Base-by-base conservation (phyloP, 441 rosid species). In the Adansonia madagascariensis region DNA sequence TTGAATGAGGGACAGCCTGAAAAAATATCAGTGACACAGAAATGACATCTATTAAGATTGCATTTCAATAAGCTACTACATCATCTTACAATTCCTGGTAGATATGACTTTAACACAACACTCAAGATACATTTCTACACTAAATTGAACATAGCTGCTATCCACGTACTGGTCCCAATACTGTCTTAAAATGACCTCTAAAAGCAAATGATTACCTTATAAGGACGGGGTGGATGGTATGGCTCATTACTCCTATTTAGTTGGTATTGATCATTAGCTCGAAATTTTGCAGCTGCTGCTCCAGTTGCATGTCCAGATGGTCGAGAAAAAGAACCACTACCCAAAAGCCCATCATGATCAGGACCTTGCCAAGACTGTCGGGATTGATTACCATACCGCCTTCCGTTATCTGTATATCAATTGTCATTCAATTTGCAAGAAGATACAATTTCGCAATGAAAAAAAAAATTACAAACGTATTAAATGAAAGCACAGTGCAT, bases 291-390 rank as follows among this genome's bases (percentile, higher is more conserved):
- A 80, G 84, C 91, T 39, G 95, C 79, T 74, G 92, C 41, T 73
- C 94, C 97, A 12, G 90, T 79, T 49, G 84, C 81, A 83, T 79
- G 87, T 78, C 93, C 98, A 68, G 99, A 80, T 53, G 97, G 89
- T 82, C 92, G 88, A 20, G 95, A 93, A 76, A 94, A 93, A 83
- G 94, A 91, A 57, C 99, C 99, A 84, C 98, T 94, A 46, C 99
- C 99, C 62, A 97, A 90, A 81, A 97, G 98, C 67, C 99, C 99
- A 80, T 97, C 99, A 84, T 94, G 97, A 88, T 92, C 99, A 2
- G 94, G 87, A 82, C 82, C 87, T 84, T 94, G 98, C 98, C 93
- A 87, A 69, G 94, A 81, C 75, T 89, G 90, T 80, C 97, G 88
- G 79, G 97, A 79, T 83, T 89, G 98, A 84, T 86, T 84, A 75